Evolutionary conservation across 441 rosid species (phyloP).

Genomic region (Arabidopsis hybrid): DNA sequence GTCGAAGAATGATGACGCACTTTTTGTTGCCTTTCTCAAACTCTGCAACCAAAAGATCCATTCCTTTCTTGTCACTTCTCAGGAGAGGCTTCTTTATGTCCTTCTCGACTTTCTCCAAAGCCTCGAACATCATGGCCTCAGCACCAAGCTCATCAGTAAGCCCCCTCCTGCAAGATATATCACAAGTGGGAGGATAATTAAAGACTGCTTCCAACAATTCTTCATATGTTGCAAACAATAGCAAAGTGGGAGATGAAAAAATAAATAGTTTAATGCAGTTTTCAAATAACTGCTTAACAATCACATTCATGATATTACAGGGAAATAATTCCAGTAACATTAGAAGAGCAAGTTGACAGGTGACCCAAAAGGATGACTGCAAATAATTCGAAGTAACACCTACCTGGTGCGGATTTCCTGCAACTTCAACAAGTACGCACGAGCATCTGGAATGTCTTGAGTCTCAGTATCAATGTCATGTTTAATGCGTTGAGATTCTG

Average conservation of each 20-base stretch:
- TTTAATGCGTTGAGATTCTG: conserved; percentile 85
- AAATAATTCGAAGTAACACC: conserved; percentile 17
- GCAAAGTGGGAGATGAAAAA: neutral
- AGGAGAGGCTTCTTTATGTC: conserved; percentile 93
- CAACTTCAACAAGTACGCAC: conserved; percentile 77
- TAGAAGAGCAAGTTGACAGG: conserved; percentile 14
- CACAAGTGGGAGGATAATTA: conserved; percentile 7
- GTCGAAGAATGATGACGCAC: conserved; percentile 48
- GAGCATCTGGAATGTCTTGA: conserved; percentile 81
- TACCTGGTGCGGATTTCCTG: conserved; percentile 84
- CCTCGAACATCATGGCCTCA: conserved; percentile 96
- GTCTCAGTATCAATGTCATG: conserved; percentile 71
- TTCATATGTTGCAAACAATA: neutral
- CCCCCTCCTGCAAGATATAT: conserved; percentile 67
- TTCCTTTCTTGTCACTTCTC: conserved; percentile 91
- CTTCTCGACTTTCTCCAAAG: conserved; percentile 91
- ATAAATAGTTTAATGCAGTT: neutral
- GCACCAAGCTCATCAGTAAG: conserved; percentile 85
- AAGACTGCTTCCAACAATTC: neutral
- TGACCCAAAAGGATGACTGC: neutral
- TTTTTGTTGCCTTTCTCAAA: conserved; percentile 93
- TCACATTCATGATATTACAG: neutral
- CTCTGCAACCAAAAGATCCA: conserved; percentile 85
- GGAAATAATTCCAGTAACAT: neutral
- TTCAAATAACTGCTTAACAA: neutral